Percentiles rank a stretch among this genome's conserved stretches.
Evolutionary conservation across 495 filamentous ascomycete genomes (phyloP).

Genomic region (Penicillium turbatum): DNA sequence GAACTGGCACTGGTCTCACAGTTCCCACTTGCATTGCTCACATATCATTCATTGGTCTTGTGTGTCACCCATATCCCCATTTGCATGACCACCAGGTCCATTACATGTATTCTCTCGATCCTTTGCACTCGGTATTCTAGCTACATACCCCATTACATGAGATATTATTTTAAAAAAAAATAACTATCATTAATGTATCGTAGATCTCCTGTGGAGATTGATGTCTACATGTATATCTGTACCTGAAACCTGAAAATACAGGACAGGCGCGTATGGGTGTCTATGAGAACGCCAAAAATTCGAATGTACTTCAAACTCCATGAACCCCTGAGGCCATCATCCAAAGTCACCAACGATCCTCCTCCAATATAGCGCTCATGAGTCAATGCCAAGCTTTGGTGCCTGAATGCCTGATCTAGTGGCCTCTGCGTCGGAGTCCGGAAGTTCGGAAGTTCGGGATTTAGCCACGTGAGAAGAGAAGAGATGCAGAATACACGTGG

Average conservation of each 20-base stretch:
- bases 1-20: not conserved
- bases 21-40: not conserved
- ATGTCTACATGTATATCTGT: no score
- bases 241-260: no score
- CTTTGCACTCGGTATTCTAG: not conserved
- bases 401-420: no score
- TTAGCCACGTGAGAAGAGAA: not conserved
- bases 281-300: no score
- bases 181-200: not conserved
- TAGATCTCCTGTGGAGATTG: not conserved
- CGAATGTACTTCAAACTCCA: no score
- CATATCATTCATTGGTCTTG: not conserved
- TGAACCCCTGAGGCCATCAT: no score
- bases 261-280: no score
- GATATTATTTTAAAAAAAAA: not conserved
- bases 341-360: no score
- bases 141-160: slow-evolving; percentile 18
- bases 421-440: not conserved
- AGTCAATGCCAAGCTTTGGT: no score
- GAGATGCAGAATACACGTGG: not conserved
- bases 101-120: not conserved
- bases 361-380: no score
- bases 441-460: not conserved
- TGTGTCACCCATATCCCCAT: not conserved
- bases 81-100: slow-evolving; percentile 2